Conservation (phyloP, 2,329 filamentous ascomycete species). For the Arachnomyces sp. region DNA sequence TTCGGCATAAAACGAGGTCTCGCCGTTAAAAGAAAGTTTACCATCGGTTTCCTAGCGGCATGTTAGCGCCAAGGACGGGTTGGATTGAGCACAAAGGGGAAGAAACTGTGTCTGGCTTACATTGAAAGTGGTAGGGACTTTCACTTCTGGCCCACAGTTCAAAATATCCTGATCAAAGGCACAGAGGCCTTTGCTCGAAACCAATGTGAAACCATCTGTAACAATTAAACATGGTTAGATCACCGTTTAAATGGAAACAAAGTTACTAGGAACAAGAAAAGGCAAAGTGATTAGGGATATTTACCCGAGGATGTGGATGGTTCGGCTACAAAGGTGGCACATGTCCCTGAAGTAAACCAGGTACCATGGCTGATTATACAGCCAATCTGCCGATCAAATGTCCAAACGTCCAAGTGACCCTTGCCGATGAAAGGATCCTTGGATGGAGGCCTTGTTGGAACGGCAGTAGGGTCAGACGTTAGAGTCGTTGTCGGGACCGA, state of each 20-base stretch:
- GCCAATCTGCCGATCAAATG: slow-evolving; percentile 36
- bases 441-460: slow-evolving; percentile 25
- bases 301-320: no score
- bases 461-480: slow-evolving; percentile 26
- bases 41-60: slow-evolving; percentile 21
- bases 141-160: slow-evolving; percentile 41
- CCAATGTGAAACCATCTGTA: slow-evolving; percentile 43
- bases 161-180: slow-evolving; percentile 48
- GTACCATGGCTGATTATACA: slow-evolving; percentile 60
- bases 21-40: slow-evolving; percentile 26
- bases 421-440: slow-evolving; percentile 44
- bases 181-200: slow-evolving; percentile 53
- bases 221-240: no score
- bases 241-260: no score
- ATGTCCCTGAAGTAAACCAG: slow-evolving; percentile 62
- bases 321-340: slow-evolving; percentile 47
- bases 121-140: slow-evolving; percentile 22
- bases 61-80: no score
- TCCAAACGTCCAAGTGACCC: slow-evolving; percentile 52
- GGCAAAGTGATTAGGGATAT: no score
- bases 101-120: slow-evolving; percentile 22
- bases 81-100: no score
- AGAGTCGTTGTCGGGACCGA: slow-evolving; percentile 25
- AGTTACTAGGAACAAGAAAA: no score
- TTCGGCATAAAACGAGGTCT: slow-evolving; percentile 32